Evolutionary conservation across 2,329 filamentous ascomycete genomes (phyloP).

Genomic region (Ascochyta viciae-villosae): DNA sequence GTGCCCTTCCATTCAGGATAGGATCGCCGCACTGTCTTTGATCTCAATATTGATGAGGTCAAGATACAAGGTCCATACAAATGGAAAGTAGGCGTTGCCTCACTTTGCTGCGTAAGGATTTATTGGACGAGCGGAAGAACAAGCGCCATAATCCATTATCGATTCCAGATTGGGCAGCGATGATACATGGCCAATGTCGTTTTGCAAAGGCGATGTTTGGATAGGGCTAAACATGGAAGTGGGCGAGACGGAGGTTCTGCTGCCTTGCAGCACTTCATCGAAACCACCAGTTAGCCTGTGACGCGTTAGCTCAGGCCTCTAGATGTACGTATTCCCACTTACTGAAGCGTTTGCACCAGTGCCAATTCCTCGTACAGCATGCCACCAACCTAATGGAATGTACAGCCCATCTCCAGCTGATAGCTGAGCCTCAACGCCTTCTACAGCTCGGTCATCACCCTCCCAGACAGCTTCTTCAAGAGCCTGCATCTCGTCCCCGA

Average conservation of each 20-base stretch:
- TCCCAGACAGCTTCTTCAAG: conserved; percentile 77
- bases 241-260: not conserved
- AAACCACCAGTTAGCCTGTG: conserved; percentile 80
- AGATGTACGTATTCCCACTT: conserved; percentile 12
- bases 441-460: conserved; percentile 20
- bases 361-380: conserved; percentile 74
- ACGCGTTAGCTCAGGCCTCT: conserved; percentile 25
- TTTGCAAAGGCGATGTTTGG: not conserved
- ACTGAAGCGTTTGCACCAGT: conserved; percentile 66
- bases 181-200: too few species aligned
- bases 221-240: not conserved
- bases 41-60: not conserved
- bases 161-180: too few species aligned
- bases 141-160: too few species aligned
- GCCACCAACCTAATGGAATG: conserved; percentile 87
- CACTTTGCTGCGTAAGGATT: not conserved
- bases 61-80: not conserved
- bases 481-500: conserved; percentile 70
- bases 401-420: conserved; percentile 74
- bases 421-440: conserved; percentile 56
- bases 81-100: not conserved
- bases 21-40: not conserved
- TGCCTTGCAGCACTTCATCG: conserved; percentile 56
- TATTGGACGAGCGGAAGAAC: too few species aligned
- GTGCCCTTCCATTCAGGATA: not conserved